phyloP scores from a whole-genome alignment of 495 filamentous ascomycete species.

The Tuber brumale region DNA sequence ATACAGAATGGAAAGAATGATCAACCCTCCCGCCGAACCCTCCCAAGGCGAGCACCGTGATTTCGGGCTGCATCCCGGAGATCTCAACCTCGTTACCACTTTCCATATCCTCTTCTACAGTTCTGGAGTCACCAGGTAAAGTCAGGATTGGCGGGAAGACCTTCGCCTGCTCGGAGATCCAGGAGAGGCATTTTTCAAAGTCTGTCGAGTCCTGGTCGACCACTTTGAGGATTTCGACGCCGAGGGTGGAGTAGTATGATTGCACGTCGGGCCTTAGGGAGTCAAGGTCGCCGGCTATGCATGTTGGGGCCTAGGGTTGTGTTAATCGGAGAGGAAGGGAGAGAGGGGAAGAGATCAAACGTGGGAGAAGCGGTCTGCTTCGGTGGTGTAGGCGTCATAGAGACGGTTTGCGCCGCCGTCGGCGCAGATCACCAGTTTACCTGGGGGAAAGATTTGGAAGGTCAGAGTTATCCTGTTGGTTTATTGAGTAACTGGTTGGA shows the following conservation, averaged over 20 bases:
- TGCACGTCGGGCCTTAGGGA: slow-evolving; percentile 58
- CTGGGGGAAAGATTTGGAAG: background rate
- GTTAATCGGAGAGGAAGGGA: background rate
- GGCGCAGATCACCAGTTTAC: slow-evolving; percentile 58
- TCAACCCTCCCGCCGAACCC: slow-evolving; percentile 84
- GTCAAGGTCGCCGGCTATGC: slow-evolving; percentile 85
- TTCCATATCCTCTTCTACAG: background rate
- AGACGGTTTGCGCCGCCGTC: slow-evolving; percentile 88
- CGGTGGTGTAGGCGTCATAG: slow-evolving; percentile 51
- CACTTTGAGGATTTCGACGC: slow-evolving; percentile 56
- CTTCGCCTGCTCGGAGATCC: slow-evolving; percentile 50
- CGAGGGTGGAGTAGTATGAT: slow-evolving; percentile 53
- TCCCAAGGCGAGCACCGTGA: slow-evolving; percentile 65
- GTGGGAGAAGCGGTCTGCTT: slow-evolving; percentile 19
- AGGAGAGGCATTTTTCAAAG: slow-evolving; percentile 66
- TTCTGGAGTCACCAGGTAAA: background rate
- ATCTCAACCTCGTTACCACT: slow-evolving; percentile 34
- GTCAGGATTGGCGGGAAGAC: slow-evolving; percentile 20
- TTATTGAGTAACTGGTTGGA: background rate
- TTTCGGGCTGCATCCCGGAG: slow-evolving; percentile 25
- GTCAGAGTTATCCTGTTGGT: slow-evolving; percentile 1
- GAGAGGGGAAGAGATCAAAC: slow-evolving; percentile 21
- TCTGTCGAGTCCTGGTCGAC: slow-evolving; percentile 80
- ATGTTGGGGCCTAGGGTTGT: slow-evolving; percentile 51
- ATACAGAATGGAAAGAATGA: slow-evolving; percentile 80